phyloP scores from a whole-genome alignment of 2,329 filamentous ascomycete species.

The Ceratocystis lukuohia region DNA sequence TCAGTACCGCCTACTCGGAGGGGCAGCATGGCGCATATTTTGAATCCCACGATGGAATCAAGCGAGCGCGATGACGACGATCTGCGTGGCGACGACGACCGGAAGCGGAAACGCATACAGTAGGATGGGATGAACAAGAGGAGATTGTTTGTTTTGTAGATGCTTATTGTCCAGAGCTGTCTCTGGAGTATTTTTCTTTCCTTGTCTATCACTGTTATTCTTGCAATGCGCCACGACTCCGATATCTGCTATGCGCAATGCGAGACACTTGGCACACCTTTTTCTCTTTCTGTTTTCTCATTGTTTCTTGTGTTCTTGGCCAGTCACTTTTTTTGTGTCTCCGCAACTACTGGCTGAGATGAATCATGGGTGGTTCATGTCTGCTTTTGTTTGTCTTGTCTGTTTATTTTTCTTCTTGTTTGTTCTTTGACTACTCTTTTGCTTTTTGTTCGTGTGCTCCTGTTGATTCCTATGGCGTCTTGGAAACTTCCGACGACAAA shows the following conservation, averaged over 20 bases:
- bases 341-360: not conserved
- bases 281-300: not conserved
- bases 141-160: no score
- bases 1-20: constrained; percentile 44
- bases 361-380: not conserved
- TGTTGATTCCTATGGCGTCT: not conserved
- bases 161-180: not conserved
- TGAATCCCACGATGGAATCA: constrained; percentile 45
- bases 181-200: not conserved
- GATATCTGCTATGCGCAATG: not conserved
- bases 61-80: constrained; percentile 42
- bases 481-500: not conserved
- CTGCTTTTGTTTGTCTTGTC: not conserved
- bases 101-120: constrained; percentile 48
- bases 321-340: not conserved
- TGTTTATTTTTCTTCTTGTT: not conserved
- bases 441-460: not conserved
- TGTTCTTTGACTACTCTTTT: not conserved
- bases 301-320: not conserved
- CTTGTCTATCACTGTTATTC: not conserved
- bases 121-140: constrained; percentile 23
- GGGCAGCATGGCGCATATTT: constrained; percentile 49
- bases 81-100: constrained; percentile 43
- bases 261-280: not conserved
- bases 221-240: not conserved